Percentiles rank a stretch among this genome's conserved stretches.
Conservation (phyloP, 1,284 basidiomycete species). For the Pseudomicrostroma phylloplanum region DNA sequence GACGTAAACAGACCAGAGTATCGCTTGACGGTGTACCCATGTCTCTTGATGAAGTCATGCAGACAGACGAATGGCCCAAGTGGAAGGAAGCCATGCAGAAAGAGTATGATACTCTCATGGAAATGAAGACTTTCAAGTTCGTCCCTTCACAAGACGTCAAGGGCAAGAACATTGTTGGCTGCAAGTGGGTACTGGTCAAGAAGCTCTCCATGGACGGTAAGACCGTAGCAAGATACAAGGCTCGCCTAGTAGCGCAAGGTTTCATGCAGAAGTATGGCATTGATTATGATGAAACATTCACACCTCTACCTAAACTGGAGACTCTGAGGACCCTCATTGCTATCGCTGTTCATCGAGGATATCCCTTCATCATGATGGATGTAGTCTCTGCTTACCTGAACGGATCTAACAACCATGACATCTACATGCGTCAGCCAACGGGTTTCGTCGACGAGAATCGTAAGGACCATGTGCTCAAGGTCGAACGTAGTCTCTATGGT, state of each 20-base stretch:
- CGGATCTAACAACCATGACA: background rate
- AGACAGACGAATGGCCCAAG: too few species aligned
- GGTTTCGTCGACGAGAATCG: background rate
- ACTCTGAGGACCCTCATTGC: background rate
- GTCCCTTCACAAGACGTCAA: too few species aligned
- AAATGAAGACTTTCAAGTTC: too few species aligned
- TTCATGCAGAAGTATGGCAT: constrained; percentile 1
- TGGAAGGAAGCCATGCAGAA: too few species aligned
- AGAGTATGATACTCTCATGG: too few species aligned
- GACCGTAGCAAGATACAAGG: background rate
- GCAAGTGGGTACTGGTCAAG: background rate
- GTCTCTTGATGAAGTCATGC: too few species aligned
- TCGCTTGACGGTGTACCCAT: too few species aligned
- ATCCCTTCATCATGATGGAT: background rate
- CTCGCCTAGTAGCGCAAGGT: background rate
- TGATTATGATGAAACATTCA: background rate
- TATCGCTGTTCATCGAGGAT: background rate
- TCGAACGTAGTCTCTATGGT: background rate
- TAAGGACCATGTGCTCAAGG: background rate
- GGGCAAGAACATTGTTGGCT: background rate
- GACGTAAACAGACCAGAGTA: too few species aligned
- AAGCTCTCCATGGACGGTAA: background rate
- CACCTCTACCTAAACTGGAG: background rate
- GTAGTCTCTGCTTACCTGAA: background rate
- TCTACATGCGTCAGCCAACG: background rate